These are phyloP conservation scores for Lactarius tabidus DNA, from an alignment of 768 basidiomycete genomes.

Conservation along the genomic window DNA sequence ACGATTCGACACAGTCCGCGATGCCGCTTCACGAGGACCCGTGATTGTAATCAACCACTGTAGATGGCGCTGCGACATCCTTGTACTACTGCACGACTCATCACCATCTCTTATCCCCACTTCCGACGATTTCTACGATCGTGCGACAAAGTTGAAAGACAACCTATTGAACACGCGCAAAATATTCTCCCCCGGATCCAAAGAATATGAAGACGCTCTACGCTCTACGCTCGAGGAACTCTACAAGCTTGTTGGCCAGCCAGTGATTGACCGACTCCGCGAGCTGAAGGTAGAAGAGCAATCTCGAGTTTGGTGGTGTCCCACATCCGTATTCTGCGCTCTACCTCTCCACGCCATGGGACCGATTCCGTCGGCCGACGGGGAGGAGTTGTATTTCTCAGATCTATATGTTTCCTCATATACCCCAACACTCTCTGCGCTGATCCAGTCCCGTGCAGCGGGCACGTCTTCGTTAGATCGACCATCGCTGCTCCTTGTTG, in stretches of 20 bases:
- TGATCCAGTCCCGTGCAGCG: background rate
- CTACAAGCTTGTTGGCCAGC: background rate
- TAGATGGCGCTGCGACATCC: constrained; percentile 1
- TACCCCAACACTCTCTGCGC: constrained; percentile 4
- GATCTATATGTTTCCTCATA: background rate
- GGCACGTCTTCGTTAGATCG: background rate
- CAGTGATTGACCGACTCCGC: background rate
- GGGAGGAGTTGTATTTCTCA: background rate
- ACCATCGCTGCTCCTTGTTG: background rate
- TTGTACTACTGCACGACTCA: constrained; percentile 1
- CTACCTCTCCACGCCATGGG: constrained; percentile 19
- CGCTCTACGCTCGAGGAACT: background rate
- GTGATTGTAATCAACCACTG: constrained; percentile 9
- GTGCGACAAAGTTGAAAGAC: background rate
- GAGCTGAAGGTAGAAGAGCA: background rate
- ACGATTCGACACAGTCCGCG: background rate
- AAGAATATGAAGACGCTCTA: background rate
- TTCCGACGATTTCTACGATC: background rate
- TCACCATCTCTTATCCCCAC: background rate
- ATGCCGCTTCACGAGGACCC: constrained; percentile 9
- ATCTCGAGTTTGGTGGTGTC: background rate
- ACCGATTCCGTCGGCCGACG: background rate
- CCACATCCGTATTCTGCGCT: background rate
- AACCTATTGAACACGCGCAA: background rate
- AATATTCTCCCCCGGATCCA: background rate